phyloP scores from a whole-genome alignment of 2,329 filamentous ascomycete genomes.

The Dendryphion nanum region DNA sequence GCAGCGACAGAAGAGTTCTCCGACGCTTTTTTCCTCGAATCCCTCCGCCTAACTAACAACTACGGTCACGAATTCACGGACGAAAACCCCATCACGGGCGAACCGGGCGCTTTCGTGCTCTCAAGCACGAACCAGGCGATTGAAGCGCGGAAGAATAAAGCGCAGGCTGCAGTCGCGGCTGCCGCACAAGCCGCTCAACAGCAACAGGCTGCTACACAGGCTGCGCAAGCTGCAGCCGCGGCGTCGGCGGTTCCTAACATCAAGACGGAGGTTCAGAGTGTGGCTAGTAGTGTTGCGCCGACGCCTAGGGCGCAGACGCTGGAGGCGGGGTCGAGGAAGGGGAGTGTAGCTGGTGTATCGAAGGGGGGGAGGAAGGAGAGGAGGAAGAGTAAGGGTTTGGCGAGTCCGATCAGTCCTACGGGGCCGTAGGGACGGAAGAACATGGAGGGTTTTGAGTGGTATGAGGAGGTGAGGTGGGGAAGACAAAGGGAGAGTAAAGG shows the following conservation, averaged over 20 bases:
- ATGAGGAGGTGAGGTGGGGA: no score
- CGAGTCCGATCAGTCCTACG: slow-evolving; percentile 33
- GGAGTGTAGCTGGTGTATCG: slow-evolving; percentile 22
- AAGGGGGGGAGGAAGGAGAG: slow-evolving; percentile 28
- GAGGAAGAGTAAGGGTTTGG: slow-evolving; percentile 36
- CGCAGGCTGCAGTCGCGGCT: slow-evolving; percentile 20
- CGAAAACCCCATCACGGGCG: slow-evolving; percentile 61
- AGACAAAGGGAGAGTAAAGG: slow-evolving; percentile 57
- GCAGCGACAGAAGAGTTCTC: slow-evolving; percentile 21
- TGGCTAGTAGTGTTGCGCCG: slow-evolving; percentile 24
- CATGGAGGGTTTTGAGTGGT: no score
- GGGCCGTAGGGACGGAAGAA: no score
- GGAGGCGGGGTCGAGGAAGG: slow-evolving; percentile 11
- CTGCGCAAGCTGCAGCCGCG: neutral
- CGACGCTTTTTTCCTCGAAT: slow-evolving; percentile 41
- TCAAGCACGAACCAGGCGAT: slow-evolving; percentile 45
- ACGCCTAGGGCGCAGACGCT: slow-evolving; percentile 25
- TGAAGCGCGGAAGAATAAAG: slow-evolving; percentile 40
- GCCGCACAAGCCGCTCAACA: neutral
- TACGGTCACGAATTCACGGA: slow-evolving; percentile 64
- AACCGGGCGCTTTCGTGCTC: slow-evolving; percentile 62
- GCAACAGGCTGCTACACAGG: neutral
- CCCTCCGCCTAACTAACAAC: slow-evolving; percentile 50
- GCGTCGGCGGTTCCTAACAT: no score
- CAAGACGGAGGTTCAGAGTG: no score